phyloP scores from a whole-genome alignment of 2,329 filamentous ascomycete species.

The Emergomyces africanus region DNA sequence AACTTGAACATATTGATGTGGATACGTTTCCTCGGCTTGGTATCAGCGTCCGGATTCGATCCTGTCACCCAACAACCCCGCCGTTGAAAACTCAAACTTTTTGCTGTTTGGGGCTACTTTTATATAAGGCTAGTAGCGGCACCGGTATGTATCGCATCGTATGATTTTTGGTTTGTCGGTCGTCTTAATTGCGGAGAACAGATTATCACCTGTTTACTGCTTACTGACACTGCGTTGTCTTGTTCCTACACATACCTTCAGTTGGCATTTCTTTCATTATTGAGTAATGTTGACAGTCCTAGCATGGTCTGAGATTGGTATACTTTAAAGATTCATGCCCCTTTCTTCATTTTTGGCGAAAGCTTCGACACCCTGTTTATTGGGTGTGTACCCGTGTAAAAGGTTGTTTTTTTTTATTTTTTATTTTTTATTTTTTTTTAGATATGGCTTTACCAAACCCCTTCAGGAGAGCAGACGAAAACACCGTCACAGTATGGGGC shows the following conservation, averaged over 20 bases:
- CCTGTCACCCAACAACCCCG: neutral
- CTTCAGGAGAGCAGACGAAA: conserved; percentile 14
- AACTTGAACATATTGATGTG: neutral
- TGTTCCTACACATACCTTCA: neutral
- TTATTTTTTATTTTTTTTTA: too few species aligned
- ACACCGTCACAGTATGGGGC: conserved; percentile 40
- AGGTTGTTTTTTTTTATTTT: too few species aligned
- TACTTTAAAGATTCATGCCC: neutral
- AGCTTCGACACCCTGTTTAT: too few species aligned
- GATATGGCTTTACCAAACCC: conserved; percentile 19
- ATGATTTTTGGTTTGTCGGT: neutral
- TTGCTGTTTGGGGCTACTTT: neutral
- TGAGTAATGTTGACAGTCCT: neutral
- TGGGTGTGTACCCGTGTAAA: neutral
- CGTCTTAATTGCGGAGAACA: neutral
- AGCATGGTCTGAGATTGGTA: neutral
- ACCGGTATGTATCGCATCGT: neutral
- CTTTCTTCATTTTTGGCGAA: neutral
- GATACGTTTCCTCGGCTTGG: neutral
- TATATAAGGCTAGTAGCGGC: neutral
- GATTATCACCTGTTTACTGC: neutral
- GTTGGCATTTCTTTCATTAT: neutral
- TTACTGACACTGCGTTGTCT: neutral
- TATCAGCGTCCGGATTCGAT: neutral
- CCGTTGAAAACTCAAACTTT: neutral